phyloP scores from a whole-genome alignment of 108 stramenopile genomes.

The Schizochytrium sp. region DNA sequence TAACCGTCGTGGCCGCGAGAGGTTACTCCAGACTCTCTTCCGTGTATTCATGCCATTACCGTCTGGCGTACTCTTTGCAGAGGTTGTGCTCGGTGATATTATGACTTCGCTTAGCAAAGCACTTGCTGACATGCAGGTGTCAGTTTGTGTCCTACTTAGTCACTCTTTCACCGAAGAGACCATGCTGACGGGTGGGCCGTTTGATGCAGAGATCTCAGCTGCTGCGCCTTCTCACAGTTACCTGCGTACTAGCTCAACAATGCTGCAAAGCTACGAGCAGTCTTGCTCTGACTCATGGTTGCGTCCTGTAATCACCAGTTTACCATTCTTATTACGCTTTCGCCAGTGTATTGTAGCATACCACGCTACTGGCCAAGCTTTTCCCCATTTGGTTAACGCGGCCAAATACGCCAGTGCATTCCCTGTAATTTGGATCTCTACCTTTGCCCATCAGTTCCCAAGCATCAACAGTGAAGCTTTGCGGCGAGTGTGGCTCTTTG shows the following conservation, averaged over 20 bases:
- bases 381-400: slow-evolving; percentile 51
- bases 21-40: neutral
- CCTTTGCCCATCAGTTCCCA: slow-evolving; percentile 49
- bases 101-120: slow-evolving; percentile 56
- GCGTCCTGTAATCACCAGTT: slow-evolving; percentile 48
- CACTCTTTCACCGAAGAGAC: slow-evolving; percentile 25
- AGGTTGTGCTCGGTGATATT: slow-evolving; percentile 45
- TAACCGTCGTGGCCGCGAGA: slow-evolving; percentile 43
- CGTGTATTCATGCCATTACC: slow-evolving; percentile 19
- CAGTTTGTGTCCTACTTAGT: slow-evolving; percentile 49
- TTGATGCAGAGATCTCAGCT: slow-evolving; percentile 9
- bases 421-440: slow-evolving; percentile 54
- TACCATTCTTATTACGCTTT: slow-evolving; percentile 33
- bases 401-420: slow-evolving; percentile 33
- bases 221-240: neutral
- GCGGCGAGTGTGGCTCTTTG: neutral
- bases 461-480: neutral
- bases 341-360: slow-evolving; percentile 53
- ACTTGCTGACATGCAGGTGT: slow-evolving; percentile 55
- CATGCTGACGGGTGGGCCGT: neutral
- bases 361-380: slow-evolving; percentile 33
- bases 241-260: slow-evolving; percentile 2
- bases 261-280: slow-evolving; percentile 47
- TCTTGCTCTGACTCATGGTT: slow-evolving; percentile 41
- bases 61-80: slow-evolving; percentile 44